These are phyloP conservation scores for Calonectria pseudoreteaudii DNA, from an alignment of 2,329 filamentous ascomycete genomes.

Conservation along the genomic window DNA sequence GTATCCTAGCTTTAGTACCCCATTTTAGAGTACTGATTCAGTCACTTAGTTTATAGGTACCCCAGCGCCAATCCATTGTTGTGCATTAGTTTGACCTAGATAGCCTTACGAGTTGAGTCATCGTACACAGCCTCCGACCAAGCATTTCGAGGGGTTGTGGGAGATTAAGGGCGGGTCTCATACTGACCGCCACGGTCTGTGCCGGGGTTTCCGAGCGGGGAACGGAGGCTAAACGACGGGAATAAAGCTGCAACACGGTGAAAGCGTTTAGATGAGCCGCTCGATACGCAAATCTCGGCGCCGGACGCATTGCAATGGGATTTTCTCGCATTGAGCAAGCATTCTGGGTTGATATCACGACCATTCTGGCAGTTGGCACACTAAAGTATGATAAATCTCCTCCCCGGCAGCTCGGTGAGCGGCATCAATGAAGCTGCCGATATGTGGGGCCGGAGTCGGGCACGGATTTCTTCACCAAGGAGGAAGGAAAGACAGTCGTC, in stretches of 20 bases:
- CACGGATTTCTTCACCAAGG: too few species aligned
- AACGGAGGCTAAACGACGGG: background rate
- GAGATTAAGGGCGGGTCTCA: background rate
- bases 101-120: background rate
- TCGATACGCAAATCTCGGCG: background rate
- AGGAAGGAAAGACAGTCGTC: too few species aligned
- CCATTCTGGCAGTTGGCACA: background rate
- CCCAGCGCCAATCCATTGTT: background rate
- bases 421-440: background rate
- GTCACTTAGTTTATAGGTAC: background rate
- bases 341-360: background rate
- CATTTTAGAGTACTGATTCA: background rate
- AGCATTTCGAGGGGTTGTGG: background rate
- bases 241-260: background rate
- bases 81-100: background rate
- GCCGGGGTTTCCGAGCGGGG: background rate
- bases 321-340: background rate
- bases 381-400: background rate
- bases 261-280: background rate
- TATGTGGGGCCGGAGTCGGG: background rate
- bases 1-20: background rate
- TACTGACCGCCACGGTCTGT: background rate
- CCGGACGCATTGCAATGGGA: background rate
- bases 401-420: background rate
- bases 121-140: background rate